Percentiles rank a stretch among this genome's conserved stretches.
These are phyloP conservation scores for Geum urbanum DNA, from an alignment of 306 rosid genomes.

Conservation along the genomic window DNA sequence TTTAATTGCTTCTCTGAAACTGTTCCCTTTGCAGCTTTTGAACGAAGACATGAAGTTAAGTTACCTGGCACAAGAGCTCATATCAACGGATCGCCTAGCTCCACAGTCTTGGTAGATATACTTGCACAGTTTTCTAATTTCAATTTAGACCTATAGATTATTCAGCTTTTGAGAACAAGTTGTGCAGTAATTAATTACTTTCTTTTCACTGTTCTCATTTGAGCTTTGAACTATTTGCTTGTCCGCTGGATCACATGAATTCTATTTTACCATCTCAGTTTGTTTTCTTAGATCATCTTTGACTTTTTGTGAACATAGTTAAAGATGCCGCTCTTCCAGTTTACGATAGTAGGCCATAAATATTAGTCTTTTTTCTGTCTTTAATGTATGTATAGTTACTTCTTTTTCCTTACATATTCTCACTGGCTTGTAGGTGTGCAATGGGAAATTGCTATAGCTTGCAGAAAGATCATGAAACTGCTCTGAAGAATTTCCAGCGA, in stretches of 20 bases:
- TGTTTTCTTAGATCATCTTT: background rate
- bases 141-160: background rate
- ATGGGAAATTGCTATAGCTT: constrained; percentile 66
- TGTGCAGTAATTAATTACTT: too few relatives aligned
- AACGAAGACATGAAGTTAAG: constrained; percentile 98
- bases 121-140: background rate
- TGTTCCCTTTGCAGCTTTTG: constrained; percentile 69
- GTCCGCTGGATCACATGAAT: background rate
- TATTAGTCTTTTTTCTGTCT: background rate
- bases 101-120: constrained; percentile 91
- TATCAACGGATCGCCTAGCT: constrained; percentile 89
- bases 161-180: background rate
- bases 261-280: background rate
- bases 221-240: background rate
- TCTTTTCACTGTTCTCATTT: background rate
- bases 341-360: background rate
- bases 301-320: background rate
- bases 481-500: constrained; percentile 88
- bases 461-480: constrained; percentile 61
- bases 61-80: constrained; percentile 87
- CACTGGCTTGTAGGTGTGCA: constrained; percentile 49
- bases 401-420: constrained; percentile 1
- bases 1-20: constrained; percentile 26
- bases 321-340: background rate
- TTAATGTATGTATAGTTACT: background rate